Evolutionary conservation across 2,329 filamentous ascomycete species (phyloP), one percentile per base, ranked within the genome.

Genomic region (Myriangium duriaei): DNA sequence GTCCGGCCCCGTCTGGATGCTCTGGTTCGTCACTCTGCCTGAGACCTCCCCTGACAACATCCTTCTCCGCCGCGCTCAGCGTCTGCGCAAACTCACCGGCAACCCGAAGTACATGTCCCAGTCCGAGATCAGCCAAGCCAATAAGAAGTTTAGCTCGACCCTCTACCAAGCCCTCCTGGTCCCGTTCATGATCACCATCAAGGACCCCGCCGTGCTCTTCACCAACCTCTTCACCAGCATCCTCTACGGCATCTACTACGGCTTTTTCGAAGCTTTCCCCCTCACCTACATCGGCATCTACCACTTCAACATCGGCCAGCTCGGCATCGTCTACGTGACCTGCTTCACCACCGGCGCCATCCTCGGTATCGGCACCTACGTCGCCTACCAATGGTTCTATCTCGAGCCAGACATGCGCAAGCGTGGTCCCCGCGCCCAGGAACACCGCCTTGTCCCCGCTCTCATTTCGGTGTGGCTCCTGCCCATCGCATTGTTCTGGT

Each of bases 71-170:
- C 73, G 77, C 7, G 74, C 76, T 2, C 52, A 60, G 34, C 71
- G 76, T n/a, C 64, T 81, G 4, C 68, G 78, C 39, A 72, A 68
- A 49, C 57, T 71, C 29, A 78, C 74, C 0, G 74, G 72, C n/a
- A 66, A 70, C 46, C 43, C 55, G 3, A 55, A 57, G 13, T 70
- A 80, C 54, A 67, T 69, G 55, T 69, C 72, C 0, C 72, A 79
- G 51, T 71, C 68, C 38, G 77, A 82, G 53, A 74, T 81, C 42
- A 70, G 77, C 49, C 70, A 75, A 54, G 61, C 58, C n/a, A 63
- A 67, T 45, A 61, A 74, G 48, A 68, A 60, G 32, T 54, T 67
- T 3, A 53, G 54, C 4, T 57, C 62, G 11, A 56, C 76, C 16
- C 54, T 70, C 14, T 41, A 66, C 30, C 69, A 77, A 26, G 70